Evolutionary conservation across 2,329 filamentous ascomycete genomes (phyloP).

Genomic region (Penicillium sp.): DNA sequence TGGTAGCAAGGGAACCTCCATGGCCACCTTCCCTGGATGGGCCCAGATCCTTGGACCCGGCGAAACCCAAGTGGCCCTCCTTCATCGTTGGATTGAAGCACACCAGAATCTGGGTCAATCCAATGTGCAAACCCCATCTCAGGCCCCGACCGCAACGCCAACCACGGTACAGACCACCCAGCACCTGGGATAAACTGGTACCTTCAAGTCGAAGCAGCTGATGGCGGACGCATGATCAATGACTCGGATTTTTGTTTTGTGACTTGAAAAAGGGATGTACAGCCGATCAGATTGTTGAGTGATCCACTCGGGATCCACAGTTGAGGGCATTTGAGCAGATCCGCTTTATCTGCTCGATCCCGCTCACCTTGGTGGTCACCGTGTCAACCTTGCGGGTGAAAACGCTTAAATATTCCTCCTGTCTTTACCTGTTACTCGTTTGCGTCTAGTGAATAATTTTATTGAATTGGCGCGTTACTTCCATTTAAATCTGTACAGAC

Average conservation of each 20-base stretch:
- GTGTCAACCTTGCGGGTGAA: conserved; percentile 18
- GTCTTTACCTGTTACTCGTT: background rate
- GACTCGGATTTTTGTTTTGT: too few relatives aligned
- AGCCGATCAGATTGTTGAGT: background rate
- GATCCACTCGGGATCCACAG: background rate
- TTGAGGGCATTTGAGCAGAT: conserved; percentile 8
- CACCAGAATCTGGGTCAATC: background rate
- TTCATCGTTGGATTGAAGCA: background rate
- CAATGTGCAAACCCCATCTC: background rate
- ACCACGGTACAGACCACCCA: background rate
- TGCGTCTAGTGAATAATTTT: background rate
- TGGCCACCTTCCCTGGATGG: conserved; percentile 1
- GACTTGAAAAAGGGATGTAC: background rate
- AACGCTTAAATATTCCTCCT: background rate
- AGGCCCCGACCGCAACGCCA: background rate
- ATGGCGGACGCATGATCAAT: background rate
- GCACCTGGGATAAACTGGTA: background rate
- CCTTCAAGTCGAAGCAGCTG: background rate
- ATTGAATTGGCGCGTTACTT: background rate
- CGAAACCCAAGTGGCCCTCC: background rate
- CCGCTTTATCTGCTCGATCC: conserved; percentile 27
- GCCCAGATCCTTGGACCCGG: background rate
- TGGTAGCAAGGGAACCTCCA: background rate
- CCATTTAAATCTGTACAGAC: background rate
- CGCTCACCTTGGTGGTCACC: conserved; percentile 23